Evolutionary conservation across 108 stramenopile genomes (phyloP).

Genomic region (Skeletonema costatum): DNA sequence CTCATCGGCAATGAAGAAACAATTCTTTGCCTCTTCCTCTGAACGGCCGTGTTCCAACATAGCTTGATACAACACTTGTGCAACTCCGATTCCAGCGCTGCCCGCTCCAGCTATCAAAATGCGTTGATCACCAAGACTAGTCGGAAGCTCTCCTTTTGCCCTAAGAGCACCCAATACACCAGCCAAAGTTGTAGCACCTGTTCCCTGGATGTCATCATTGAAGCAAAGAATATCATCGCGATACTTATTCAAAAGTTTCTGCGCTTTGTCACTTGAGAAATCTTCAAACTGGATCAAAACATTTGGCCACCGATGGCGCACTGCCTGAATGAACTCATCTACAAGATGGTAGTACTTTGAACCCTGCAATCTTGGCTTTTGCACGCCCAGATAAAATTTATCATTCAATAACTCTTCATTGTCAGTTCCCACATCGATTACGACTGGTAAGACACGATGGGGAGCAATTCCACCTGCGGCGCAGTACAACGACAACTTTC

Average conservation of each 20-base stretch:
- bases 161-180: slow-evolving; percentile 84
- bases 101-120: slow-evolving; percentile 94
- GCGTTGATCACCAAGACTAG: slow-evolving; percentile 80
- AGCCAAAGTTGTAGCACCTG: slow-evolving; percentile 89
- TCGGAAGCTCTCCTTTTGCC: slow-evolving; percentile 71
- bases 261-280: slow-evolving; percentile 87
- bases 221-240: slow-evolving; percentile 90
- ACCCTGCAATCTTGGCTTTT: slow-evolving; percentile 78
- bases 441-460: slow-evolving; percentile 93
- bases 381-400: slow-evolving; percentile 92
- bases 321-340: slow-evolving; percentile 97
- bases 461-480: slow-evolving; percentile 98
- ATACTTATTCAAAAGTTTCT: slow-evolving; percentile 92
- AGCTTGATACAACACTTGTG: slow-evolving; percentile 80
- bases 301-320: slow-evolving; percentile 92
- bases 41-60: slow-evolving; percentile 87
- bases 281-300: slow-evolving; percentile 98
- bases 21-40: slow-evolving; percentile 70
- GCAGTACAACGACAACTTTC: slow-evolving; percentile 94
- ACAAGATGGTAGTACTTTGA: slow-evolving; percentile 86
- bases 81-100: slow-evolving; percentile 93
- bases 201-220: slow-evolving; percentile 99
- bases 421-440: slow-evolving; percentile 98
- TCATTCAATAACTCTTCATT: slow-evolving; percentile 91
- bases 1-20: slow-evolving; percentile 88